phyloP scores from a whole-genome alignment of 495 filamentous ascomycete species.

The Rhypophila decipiens region DNA sequence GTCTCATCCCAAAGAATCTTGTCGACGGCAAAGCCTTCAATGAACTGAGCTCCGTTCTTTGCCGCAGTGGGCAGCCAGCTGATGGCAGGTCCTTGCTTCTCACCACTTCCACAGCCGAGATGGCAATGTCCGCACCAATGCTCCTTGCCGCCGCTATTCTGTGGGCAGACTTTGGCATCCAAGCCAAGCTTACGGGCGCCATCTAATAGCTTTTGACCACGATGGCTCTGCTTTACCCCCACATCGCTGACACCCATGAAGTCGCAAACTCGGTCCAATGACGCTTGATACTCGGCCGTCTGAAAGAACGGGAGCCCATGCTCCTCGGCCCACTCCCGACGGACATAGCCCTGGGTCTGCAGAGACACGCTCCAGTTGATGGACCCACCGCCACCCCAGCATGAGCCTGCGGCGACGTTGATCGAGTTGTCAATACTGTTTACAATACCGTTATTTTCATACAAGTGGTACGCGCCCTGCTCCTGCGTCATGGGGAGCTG shows the following conservation, averaged over 20 bases:
- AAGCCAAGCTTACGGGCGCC: conserved; percentile 73
- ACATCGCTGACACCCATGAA: conserved; percentile 51
- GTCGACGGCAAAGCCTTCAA: conserved; percentile 69
- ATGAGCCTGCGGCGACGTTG: conserved; percentile 58
- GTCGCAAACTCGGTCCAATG: conserved; percentile 56
- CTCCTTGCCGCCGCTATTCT: conserved; percentile 64
- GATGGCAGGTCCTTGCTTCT: conserved; percentile 73
- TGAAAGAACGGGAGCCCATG: conserved; percentile 70
- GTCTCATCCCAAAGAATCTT: conserved; percentile 57
- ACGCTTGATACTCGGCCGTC: conserved; percentile 65
- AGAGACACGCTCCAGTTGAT: conserved; percentile 85
- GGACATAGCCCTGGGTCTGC: conserved; percentile 73
- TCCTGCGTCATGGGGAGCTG: conserved; percentile 66
- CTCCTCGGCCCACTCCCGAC: conserved; percentile 72
- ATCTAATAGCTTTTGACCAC: conserved; percentile 63
- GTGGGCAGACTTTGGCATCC: conserved; percentile 61
- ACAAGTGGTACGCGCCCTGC: conserved; percentile 54
- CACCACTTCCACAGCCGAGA: conserved; percentile 62
- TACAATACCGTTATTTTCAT: conserved; percentile 49
- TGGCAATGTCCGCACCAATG: conserved; percentile 80
- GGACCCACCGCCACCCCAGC: conserved; percentile 82
- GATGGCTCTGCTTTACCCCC: conserved; percentile 62
- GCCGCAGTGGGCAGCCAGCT: conserved; percentile 75
- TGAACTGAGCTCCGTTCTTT: conserved; percentile 64
- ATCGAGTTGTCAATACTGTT: conserved; percentile 59